These are phyloP conservation scores for Westerdykella ornata DNA, from an alignment of 2,329 filamentous ascomycete species.

Conservation along the genomic window DNA sequence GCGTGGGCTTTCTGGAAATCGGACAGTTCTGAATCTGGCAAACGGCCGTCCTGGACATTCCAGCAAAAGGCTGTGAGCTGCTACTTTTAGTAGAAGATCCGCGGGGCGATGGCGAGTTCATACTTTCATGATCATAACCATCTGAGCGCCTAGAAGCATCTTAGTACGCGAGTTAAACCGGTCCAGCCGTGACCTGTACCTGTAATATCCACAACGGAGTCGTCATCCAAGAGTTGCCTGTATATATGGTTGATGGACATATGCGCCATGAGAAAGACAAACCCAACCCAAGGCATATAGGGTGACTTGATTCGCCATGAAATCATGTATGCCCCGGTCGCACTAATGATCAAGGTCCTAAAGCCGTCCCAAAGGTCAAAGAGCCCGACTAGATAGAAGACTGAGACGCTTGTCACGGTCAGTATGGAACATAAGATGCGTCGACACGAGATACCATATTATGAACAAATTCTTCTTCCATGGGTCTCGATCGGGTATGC, in stretches of 20 bases:
- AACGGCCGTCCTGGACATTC: conserved; percentile 89
- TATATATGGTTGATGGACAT: conserved; percentile 85
- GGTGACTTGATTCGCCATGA: conserved; percentile 76
- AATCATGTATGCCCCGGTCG: conserved; percentile 73
- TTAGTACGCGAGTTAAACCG: not conserved
- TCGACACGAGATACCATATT: conserved; percentile 54
- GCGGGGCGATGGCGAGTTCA: not conserved
- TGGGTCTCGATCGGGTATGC: conserved; percentile 78
- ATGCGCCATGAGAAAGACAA: conserved; percentile 90
- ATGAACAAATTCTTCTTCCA: conserved; percentile 84
- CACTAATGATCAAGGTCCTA: conserved; percentile 70
- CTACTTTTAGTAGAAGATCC: conserved; percentile 4
- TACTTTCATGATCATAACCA: conserved; percentile 94
- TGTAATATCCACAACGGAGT: conserved; percentile 74
- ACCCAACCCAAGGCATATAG: conserved; percentile 96
- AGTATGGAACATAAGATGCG: conserved; percentile 1
- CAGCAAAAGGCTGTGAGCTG: conserved; percentile 84
- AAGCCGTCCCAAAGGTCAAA: conserved; percentile 88
- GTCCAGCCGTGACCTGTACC: conserved; percentile 31
- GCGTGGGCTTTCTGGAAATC: conserved; percentile 80
- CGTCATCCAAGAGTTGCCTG: conserved; percentile 64
- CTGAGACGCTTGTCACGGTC: conserved; percentile 52
- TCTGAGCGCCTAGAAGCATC: conserved; percentile 60
- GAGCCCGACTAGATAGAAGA: conserved; percentile 89
- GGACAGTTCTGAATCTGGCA: conserved; percentile 72